Evolutionary conservation across 352 stramenopile species (phyloP).

Genomic region (Globisporangium nagaii): DNA sequence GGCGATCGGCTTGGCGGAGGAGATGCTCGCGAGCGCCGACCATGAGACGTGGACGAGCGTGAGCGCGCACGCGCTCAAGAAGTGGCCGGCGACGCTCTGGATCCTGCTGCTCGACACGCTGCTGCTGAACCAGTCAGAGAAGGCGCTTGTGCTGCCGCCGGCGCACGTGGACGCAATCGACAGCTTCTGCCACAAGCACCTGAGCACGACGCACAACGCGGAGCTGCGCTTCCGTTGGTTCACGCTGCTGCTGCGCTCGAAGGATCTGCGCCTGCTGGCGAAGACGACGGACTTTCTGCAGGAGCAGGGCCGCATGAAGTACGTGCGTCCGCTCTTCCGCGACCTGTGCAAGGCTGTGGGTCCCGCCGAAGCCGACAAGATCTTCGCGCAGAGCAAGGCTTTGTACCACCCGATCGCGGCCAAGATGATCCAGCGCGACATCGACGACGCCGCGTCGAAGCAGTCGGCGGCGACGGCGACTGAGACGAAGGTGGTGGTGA

Average conservation of each 20-base stretch:
- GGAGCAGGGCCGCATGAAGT: constrained; percentile 77
- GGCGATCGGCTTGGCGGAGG: constrained; percentile 34
- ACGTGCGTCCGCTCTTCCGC: constrained; percentile 58
- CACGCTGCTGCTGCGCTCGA: constrained; percentile 46
- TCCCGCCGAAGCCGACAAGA: constrained; percentile 13
- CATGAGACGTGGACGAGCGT: constrained; percentile 20
- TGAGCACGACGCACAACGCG: constrained; percentile 50
- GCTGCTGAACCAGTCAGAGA: constrained; percentile 10
- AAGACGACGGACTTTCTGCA: constrained; percentile 41
- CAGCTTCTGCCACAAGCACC: constrained; percentile 35
- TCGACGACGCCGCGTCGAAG: constrained; percentile 19
- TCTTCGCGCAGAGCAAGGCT: constrained; percentile 50
- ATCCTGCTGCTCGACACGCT: constrained; percentile 60
- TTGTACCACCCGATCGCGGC: constrained; percentile 64
- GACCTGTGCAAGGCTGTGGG: constrained; percentile 40
- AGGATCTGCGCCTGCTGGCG: constrained; percentile 34
- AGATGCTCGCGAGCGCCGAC: constrained; percentile 24
- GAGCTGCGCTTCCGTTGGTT: constrained; percentile 73
- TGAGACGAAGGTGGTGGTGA: too few species aligned
- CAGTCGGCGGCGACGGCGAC: too few species aligned
- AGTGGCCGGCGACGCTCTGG: constrained; percentile 46
- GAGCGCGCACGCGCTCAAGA: neutral
- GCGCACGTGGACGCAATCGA: constrained; percentile 52
- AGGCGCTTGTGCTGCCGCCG: constrained; percentile 8
- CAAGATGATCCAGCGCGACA: constrained; percentile 69